Evolutionary conservation across 2,329 filamentous ascomycete genomes (phyloP), one percentile per base, ranked within the genome.

Genomic region (Albifimbria verrucaria): DNA sequence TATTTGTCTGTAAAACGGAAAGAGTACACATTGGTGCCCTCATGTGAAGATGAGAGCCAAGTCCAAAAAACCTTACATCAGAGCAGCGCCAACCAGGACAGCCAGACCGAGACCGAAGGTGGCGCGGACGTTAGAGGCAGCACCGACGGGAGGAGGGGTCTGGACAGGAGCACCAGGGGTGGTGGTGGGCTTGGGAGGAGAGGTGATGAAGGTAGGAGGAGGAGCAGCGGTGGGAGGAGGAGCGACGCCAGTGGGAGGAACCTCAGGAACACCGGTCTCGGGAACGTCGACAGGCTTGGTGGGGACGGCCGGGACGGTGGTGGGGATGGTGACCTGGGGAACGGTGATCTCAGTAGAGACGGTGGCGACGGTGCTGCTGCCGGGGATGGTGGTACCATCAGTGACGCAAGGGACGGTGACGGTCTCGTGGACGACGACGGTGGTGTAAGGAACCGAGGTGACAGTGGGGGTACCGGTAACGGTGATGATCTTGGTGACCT

Each of bases 401-500:
- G 75, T 77, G 66, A 76, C 75, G 66, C 74, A 79, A 55, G 78
- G 78, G 67, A 75, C 75, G 51, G 78, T 72, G 62, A 83, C 73
- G 55, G 72, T 72, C 42, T 73, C 72, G 36, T 66, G 67, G 58
- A 81, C 70, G 45, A 76, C 77, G 65, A 81, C 70, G 28, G 79
- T 77, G 59, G 81, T 84, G 62, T 77, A 74, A 51, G 68, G 67
- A 53, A 80, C 69, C 43, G 81, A 67, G 52, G 68, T 64, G 63
- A 82, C 71, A 54, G 77, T 79, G 53, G 81, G 82, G 22, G 75
- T 74, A 45, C 77, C 69, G 15, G 77, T 76, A 54, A 77, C 75
- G 26, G 81, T 80, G 65, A 83, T 77, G 71, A 87, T 81, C 52
- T 78, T 79, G 62, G 83, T 83, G 68, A 84, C 76, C 39, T 79